phyloP scores from a whole-genome alignment of 1,284 basidiomycete species.

The Apiotrichum sp. region DNA sequence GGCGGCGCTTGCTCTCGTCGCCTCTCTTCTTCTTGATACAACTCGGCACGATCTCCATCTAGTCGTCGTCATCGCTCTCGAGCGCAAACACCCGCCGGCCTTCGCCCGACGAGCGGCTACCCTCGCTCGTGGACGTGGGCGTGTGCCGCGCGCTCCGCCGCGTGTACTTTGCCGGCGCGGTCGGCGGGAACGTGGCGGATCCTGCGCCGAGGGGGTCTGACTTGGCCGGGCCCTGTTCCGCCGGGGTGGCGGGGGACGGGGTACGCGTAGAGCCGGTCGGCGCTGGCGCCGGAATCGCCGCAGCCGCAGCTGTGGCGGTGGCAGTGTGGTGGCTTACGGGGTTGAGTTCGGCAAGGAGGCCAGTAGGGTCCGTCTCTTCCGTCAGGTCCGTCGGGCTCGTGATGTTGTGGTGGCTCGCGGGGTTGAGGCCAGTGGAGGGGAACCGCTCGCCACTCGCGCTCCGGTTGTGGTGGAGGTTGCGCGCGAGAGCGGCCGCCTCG shows the following conservation, averaged over 20 bases:
- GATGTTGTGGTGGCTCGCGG: not conserved
- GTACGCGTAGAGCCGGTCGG: no score
- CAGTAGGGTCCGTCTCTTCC: no score
- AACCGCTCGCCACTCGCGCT: slow-evolving; percentile 1
- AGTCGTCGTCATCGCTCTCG: slow-evolving; percentile 6
- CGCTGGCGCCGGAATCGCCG: no score
- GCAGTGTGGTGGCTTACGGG: no score
- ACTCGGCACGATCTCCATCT: not conserved
- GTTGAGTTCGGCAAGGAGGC: no score
- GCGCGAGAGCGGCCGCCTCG: slow-evolving; percentile 3
- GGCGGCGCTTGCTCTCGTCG: no score
- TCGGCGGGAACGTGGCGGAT: not conserved
- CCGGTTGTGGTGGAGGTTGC: not conserved
- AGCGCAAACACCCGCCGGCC: slow-evolving; percentile 7
- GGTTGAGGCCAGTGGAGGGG: not conserved
- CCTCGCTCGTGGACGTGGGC: not conserved
- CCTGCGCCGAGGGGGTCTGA: not conserved
- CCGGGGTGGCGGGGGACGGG: no score
- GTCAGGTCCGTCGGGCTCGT: not conserved
- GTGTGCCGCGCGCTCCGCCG: not conserved
- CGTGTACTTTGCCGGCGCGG: not conserved
- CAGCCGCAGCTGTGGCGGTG: no score
- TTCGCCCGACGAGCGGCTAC: not conserved
- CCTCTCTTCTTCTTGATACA: no score
- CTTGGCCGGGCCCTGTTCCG: no score